Conservation (phyloP, 179 eudicot species). For the Patellifolia procumbens region DNA sequence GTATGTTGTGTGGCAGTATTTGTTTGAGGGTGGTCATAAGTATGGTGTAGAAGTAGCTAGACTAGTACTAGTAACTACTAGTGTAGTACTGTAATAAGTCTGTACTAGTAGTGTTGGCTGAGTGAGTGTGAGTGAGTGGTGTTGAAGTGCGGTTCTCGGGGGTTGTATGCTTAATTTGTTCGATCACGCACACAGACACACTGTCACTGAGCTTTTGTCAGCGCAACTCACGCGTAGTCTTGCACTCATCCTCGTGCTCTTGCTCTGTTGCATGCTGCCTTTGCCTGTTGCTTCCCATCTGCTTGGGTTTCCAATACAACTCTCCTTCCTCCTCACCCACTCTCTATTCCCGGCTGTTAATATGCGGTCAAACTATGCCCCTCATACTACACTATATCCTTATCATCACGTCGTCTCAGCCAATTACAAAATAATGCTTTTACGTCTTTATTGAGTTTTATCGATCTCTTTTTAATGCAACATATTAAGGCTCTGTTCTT, state of each 20-base stretch:
- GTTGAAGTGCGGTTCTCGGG: slow-evolving; percentile 1
- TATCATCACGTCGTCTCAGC: neutral
- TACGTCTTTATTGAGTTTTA: too few relatives aligned
- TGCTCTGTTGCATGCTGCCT: neutral
- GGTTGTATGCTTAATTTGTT: neutral
- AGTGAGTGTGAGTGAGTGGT: neutral
- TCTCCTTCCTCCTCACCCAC: neutral
- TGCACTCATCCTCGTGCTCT: slow-evolving; percentile 14
- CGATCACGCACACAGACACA: slow-evolving; percentile 4
- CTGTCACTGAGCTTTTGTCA: slow-evolving; percentile 25
- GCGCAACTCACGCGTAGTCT: slow-evolving; percentile 39
- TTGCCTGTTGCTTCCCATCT: slow-evolving; percentile 4
- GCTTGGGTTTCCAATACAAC: slow-evolving; percentile 10
- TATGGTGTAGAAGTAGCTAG: neutral
- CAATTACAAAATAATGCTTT: neutral
- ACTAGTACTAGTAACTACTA: too few relatives aligned
- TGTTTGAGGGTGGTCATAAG: too few relatives aligned
- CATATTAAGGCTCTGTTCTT: too few relatives aligned
- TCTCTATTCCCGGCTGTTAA: neutral
- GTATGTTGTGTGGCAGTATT: neutral
- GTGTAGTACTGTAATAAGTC: too few relatives aligned
- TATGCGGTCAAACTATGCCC: slow-evolving; percentile 34
- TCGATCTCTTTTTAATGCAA: too few relatives aligned
- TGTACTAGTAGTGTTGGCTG: neutral
- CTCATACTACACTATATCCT: neutral